phyloP scores from a whole-genome alignment of 1,284 basidiomycete genomes.

The Sphaerobolus stellatus region DNA sequence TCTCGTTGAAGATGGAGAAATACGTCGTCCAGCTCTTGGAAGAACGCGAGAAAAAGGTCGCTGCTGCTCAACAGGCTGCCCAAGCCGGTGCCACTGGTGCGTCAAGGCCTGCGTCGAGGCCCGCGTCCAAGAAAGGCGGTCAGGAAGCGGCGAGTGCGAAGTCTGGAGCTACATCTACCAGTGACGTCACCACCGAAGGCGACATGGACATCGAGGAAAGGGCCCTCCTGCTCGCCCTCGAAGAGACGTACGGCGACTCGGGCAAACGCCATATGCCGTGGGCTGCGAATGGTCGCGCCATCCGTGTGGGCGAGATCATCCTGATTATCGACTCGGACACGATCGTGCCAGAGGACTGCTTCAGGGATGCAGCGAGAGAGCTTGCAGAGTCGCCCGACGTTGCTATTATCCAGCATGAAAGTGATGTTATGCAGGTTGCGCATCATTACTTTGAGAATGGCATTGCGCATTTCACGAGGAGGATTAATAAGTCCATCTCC shows the following conservation, averaged over 20 bases:
- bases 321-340: constrained; percentile 81
- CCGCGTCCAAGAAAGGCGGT: not conserved
- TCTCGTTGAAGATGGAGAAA: constrained; percentile 75
- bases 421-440: constrained; percentile 81
- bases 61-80: not conserved
- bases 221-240: constrained; percentile 63
- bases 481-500: constrained; percentile 77
- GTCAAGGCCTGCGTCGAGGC: not conserved
- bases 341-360: constrained; percentile 83
- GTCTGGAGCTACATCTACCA: constrained; percentile 26
- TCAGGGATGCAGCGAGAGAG: constrained; percentile 82
- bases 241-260: constrained; percentile 62
- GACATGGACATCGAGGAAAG: constrained; percentile 52
- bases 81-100: not conserved
- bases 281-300: constrained; percentile 59
- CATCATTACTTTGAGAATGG: constrained; percentile 87
- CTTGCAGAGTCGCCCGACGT: constrained; percentile 75
- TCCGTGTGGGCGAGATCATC: constrained; percentile 64
- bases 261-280: constrained; percentile 58
- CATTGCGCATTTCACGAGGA: constrained; percentile 78
- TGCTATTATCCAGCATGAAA: constrained; percentile 79
- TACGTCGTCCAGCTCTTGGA: constrained; percentile 53
- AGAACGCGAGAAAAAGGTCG: constrained; percentile 23
- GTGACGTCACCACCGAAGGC: constrained; percentile 29
- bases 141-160: not conserved